phyloP scores from a whole-genome alignment of 2,329 filamentous ascomycete species.

The Fusarium mangiferae region DNA sequence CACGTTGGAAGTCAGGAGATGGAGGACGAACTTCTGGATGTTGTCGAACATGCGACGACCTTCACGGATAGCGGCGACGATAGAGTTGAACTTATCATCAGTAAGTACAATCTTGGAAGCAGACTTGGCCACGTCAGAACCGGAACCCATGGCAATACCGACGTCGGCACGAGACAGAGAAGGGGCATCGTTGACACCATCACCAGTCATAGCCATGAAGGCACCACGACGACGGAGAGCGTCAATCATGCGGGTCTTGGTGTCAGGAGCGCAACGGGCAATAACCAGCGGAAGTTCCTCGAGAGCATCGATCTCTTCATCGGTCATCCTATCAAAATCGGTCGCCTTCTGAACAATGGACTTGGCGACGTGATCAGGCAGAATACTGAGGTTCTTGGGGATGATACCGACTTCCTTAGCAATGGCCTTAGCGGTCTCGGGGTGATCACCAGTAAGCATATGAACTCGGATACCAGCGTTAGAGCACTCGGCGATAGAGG shows the following conservation, averaged over 20 bases:
- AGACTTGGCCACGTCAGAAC: constrained; percentile 86
- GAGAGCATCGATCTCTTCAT: constrained; percentile 79
- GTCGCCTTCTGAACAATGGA: constrained; percentile 79
- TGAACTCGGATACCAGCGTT: constrained; percentile 81
- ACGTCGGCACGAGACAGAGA: constrained; percentile 84
- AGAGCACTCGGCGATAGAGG: constrained; percentile 75
- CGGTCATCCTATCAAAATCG: constrained; percentile 81
- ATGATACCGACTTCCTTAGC: constrained; percentile 83
- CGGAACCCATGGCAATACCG: constrained; percentile 90
- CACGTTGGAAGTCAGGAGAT: constrained; percentile 82
- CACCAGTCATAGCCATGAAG: constrained; percentile 89
- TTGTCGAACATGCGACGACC: constrained; percentile 89
- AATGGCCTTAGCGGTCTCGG: constrained; percentile 81
- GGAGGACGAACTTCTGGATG: constrained; percentile 87
- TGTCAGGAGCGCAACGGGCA: constrained; percentile 84
- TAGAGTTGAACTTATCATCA: constrained; percentile 89
- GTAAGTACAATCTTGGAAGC: constrained; percentile 85
- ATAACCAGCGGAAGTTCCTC: constrained; percentile 83
- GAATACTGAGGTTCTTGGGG: constrained; percentile 66
- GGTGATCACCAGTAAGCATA: constrained; percentile 88
- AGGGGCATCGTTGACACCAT: constrained; percentile 88
- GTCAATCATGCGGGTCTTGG: constrained; percentile 92
- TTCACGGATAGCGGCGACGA: constrained; percentile 84
- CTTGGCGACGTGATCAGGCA: constrained; percentile 71
- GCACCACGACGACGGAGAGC: constrained; percentile 80